A percentile compares a stretch with the other conserved stretches of the same genome.
phyloP scores from a whole-genome alignment of 1,284 basidiomycete genomes.

The Hypsizygus ulmarius region DNA sequence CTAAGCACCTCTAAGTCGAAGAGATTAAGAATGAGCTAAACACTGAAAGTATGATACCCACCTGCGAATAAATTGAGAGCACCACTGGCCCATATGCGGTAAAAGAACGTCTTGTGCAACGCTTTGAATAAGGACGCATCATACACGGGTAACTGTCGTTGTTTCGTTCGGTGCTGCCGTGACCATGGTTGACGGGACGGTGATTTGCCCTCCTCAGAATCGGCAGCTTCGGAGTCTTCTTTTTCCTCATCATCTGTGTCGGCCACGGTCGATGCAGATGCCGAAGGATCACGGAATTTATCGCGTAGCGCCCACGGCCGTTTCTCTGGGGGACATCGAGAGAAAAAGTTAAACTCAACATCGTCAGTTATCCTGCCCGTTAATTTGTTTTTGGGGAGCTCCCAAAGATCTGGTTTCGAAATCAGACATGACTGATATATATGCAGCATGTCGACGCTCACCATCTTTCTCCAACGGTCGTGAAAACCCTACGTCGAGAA shows the following conservation, averaged over 20 bases:
- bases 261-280: no score
- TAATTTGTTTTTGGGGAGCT: slow-evolving; percentile 14
- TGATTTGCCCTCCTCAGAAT: slow-evolving; percentile 1
- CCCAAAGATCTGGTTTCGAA: slow-evolving; percentile 13
- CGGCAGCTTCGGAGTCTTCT: not conserved
- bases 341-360: slow-evolving; percentile 14
- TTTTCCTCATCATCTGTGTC: no score
- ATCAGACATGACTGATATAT: not conserved
- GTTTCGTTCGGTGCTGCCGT: slow-evolving; percentile 6
- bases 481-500: slow-evolving; percentile 40
- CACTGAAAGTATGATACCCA: slow-evolving; percentile 24
- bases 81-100: slow-evolving; percentile 53
- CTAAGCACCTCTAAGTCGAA: slow-evolving; percentile 47
- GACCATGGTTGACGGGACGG: not conserved
- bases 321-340: slow-evolving; percentile 13
- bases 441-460: slow-evolving; percentile 13
- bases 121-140: slow-evolving; percentile 62
- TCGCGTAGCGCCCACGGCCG: slow-evolving; percentile 8
- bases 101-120: slow-evolving; percentile 54
- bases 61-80: slow-evolving; percentile 54
- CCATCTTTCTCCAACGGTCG: slow-evolving; percentile 42
- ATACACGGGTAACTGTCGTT: slow-evolving; percentile 32
- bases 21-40: not conserved
- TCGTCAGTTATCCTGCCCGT: slow-evolving; percentile 12
- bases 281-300: not conserved